These are phyloP conservation scores for Cordyceps fumosorosea DNA, from an alignment of 2,329 filamentous ascomycete genomes.

Conservation along the genomic window DNA sequence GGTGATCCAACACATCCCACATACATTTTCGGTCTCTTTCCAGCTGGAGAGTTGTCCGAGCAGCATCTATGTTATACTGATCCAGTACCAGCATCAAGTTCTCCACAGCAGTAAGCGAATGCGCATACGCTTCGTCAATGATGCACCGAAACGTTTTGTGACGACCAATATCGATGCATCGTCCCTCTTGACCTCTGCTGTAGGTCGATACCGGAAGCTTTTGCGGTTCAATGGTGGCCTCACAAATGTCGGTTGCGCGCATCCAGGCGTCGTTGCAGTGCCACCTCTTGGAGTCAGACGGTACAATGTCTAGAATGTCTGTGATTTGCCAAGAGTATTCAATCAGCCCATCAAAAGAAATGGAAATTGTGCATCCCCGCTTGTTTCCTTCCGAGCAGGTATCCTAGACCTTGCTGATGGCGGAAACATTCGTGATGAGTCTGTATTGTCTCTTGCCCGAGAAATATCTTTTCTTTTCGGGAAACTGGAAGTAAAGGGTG, in stretches of 20 bases:
- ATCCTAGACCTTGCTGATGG: conserved; percentile 39
- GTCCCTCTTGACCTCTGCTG: conserved; percentile 25
- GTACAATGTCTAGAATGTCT: conserved; percentile 27
- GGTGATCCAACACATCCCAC: conserved; percentile 28
- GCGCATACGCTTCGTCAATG: conserved; percentile 24
- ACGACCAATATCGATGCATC: conserved; percentile 45
- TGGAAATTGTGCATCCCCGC: conserved; percentile 32
- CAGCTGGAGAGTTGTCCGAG: conserved; percentile 19
- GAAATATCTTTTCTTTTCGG: conserved; percentile 13
- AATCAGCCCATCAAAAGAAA: conserved; percentile 41
- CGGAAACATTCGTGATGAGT: conserved; percentile 37
- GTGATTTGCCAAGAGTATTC: conserved; percentile 36
- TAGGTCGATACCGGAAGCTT: conserved; percentile 33
- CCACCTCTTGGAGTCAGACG: conserved; percentile 30
- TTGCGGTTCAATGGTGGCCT: conserved; percentile 26
- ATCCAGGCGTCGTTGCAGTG: conserved; percentile 38
- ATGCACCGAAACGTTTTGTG: conserved; percentile 51
- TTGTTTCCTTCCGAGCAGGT: conserved; percentile 19
- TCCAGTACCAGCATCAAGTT: conserved; percentile 48
- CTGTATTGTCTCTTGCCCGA: conserved; percentile 29
- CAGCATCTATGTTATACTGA: conserved; percentile 33
- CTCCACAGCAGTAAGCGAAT: conserved; percentile 28
- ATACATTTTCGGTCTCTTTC: conserved; percentile 19
- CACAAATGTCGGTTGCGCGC: conserved; percentile 40
- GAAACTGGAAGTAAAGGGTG: conserved; percentile 25